These are phyloP conservation scores for Aphanomyces cochlioides DNA, from an alignment of 352 stramenopile genomes.

Conservation along the genomic window DNA sequence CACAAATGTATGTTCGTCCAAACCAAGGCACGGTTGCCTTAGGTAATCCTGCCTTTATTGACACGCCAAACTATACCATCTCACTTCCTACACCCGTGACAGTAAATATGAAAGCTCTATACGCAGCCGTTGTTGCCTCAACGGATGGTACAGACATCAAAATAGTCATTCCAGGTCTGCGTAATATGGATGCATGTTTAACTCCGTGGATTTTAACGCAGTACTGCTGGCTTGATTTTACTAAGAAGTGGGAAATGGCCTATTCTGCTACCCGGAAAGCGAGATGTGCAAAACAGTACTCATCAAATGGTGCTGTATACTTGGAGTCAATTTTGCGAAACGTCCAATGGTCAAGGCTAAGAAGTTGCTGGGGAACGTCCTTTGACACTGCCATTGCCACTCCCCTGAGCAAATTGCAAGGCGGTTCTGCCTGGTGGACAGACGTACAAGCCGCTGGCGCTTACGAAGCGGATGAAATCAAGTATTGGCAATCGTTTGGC, in stretches of 20 bases:
- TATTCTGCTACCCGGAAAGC: no score
- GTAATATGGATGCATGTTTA: conserved; percentile 5
- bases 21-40: background rate
- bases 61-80: background rate
- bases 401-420: background rate
- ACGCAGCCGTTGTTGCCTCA: background rate
- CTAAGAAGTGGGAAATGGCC: no score
- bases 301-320: no score
- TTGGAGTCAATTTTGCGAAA: no score
- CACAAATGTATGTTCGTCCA: conserved; percentile 11
- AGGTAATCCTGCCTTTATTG: background rate
- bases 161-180: background rate
- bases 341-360: background rate
- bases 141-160: background rate
- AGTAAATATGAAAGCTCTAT: background rate
- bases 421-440: background rate
- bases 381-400: background rate
- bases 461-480: conserved; percentile 8
- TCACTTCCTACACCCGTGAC: background rate
- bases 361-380: conserved; percentile 15
- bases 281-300: no score
- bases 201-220: no score
- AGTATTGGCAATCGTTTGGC: background rate
- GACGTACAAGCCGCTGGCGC: background rate
- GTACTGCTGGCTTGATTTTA: no score